Conservation (phyloP, 345 rosid species). For the Gossypium mustelinum region DNA sequence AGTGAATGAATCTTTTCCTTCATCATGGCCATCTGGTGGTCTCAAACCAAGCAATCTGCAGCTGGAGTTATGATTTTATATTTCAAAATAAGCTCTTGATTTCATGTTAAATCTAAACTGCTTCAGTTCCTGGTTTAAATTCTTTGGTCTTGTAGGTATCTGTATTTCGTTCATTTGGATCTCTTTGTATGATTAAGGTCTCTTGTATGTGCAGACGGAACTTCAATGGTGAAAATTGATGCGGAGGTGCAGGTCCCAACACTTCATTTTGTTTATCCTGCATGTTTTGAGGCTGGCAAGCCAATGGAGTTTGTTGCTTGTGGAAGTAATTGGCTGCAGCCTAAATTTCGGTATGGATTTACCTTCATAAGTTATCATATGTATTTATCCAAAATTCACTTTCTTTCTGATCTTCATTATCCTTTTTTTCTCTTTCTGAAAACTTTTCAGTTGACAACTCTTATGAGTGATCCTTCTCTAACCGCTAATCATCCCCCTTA, state of each 20-base stretch:
- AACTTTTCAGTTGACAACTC: not conserved
- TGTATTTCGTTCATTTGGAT: not conserved
- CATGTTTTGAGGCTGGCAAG: conserved; percentile 88
- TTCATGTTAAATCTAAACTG: not conserved
- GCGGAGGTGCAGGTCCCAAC: conserved; percentile 52
- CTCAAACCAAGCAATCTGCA: not conserved
- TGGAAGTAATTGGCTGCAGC: conserved; percentile 71
- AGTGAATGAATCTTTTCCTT: not conserved
- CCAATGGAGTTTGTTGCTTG: conserved; percentile 83
- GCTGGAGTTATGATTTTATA: not conserved
- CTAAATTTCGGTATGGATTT: conserved; percentile 61
- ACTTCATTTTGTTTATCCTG: conserved; percentile 84
- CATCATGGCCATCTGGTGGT: not conserved
- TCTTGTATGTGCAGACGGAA: conserved; percentile 46
- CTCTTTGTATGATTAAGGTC: conserved; percentile 10
- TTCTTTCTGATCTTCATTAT: not conserved
- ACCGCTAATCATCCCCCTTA: not conserved
- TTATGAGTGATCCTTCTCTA: not conserved
- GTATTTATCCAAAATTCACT: not conserved
- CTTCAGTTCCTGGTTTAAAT: not conserved
- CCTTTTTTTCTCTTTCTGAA: not conserved
- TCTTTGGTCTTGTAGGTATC: not conserved
- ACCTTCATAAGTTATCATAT: not conserved
- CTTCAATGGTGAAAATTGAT: conserved; percentile 53
- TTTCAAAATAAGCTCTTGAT: not conserved